A percentile compares a stretch with the other conserved stretches of the same genome.
phyloP scores from a whole-genome alignment of 2,329 filamentous ascomycete genomes.

The Trichoderma citrinoviride region DNA sequence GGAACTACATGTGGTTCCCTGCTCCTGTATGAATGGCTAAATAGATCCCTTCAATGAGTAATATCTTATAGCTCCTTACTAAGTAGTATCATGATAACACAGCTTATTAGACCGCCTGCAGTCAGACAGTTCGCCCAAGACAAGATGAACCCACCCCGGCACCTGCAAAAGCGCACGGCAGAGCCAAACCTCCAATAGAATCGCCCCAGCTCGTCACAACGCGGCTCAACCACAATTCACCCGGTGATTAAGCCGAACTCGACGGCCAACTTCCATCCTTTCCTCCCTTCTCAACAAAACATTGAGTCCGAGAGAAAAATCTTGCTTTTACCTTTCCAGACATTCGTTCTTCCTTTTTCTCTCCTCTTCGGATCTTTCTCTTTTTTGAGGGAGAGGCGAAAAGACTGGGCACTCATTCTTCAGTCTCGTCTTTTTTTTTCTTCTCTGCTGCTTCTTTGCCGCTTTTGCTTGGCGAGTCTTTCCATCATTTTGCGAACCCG shows the following conservation, averaged over 20 bases:
- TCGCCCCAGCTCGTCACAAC: slow-evolving; percentile 19
- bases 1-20: too few relatives aligned
- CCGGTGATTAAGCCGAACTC: slow-evolving; percentile 18
- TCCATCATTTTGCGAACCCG: too few relatives aligned
- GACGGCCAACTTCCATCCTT: background rate
- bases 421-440: background rate
- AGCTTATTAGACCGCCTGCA: background rate
- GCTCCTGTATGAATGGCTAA: too few relatives aligned
- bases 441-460: background rate
- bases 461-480: too few relatives aligned
- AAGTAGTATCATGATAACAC: too few relatives aligned
- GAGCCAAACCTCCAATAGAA: slow-evolving; percentile 15
- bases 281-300: too few relatives aligned
- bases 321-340: background rate
- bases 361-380: background rate
- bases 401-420: background rate
- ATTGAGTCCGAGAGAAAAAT: too few relatives aligned
- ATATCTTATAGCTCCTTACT: too few relatives aligned
- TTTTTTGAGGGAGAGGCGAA: background rate
- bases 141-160: background rate
- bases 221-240: slow-evolving; percentile 6
- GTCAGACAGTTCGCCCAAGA: background rate
- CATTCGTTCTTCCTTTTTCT: background rate
- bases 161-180: background rate
- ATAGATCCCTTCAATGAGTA: too few relatives aligned